A percentile compares a stretch with the other conserved stretches of the same genome.
phyloP scores from a whole-genome alignment of 2,329 filamentous ascomycete genomes.

The Allantophomopsis cytisporea region DNA sequence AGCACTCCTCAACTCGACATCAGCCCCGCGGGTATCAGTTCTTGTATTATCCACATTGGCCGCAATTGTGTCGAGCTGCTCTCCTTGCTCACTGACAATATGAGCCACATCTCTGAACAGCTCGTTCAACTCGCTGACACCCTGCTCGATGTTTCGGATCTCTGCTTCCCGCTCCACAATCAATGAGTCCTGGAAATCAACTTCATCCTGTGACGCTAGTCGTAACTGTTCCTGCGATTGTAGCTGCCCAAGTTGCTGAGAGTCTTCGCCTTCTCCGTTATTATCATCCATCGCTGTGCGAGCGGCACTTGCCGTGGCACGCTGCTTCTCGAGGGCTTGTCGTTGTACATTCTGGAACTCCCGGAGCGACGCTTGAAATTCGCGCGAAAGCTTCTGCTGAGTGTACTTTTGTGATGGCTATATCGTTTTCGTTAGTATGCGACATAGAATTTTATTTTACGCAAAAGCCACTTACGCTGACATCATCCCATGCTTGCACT shows the following conservation, averaged over 20 bases:
- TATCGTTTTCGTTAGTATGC: slow-evolving; percentile 1
- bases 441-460: no score
- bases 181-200: slow-evolving; percentile 91
- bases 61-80: slow-evolving; percentile 73
- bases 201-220: slow-evolving; percentile 81
- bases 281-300: slow-evolving; percentile 63
- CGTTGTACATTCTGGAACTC: slow-evolving; percentile 93
- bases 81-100: slow-evolving; percentile 90
- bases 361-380: slow-evolving; percentile 77
- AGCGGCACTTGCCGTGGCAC: slow-evolving; percentile 71
- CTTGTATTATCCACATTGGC: slow-evolving; percentile 78
- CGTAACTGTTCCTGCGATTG: slow-evolving; percentile 66
- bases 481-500: slow-evolving; percentile 74
- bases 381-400: slow-evolving; percentile 84
- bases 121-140: slow-evolving; percentile 89
- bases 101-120: slow-evolving; percentile 96
- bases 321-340: slow-evolving; percentile 81
- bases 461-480: slow-evolving; percentile 45
- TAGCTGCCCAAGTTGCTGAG: slow-evolving; percentile 32
- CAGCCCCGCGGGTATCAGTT: slow-evolving; percentile 72
- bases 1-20: slow-evolving; percentile 73
- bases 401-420: slow-evolving; percentile 94
- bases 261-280: slow-evolving; percentile 20
- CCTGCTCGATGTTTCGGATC: slow-evolving; percentile 95
- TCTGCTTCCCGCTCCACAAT: slow-evolving; percentile 95